Conservation (phyloP, 2,329 filamentous ascomycete species). For the Trichoderma arundinaceum region DNA sequence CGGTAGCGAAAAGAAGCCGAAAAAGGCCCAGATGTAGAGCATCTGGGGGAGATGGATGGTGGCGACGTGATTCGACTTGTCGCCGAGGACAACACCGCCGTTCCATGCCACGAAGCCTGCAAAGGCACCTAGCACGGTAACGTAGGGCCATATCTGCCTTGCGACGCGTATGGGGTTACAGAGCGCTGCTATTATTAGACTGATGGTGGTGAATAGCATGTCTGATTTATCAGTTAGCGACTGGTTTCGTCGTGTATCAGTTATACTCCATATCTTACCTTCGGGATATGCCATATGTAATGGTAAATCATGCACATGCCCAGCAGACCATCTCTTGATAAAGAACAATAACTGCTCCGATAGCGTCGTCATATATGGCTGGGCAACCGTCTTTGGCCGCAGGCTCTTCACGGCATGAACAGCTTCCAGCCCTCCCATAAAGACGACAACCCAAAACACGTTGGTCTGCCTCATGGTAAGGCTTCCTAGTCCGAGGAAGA, state of each 20-base stretch:
- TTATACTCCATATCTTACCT: constrained; percentile 49
- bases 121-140: constrained; percentile 71
- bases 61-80: constrained; percentile 92
- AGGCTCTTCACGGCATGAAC: constrained; percentile 58
- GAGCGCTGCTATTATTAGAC: constrained; percentile 64
- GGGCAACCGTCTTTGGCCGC: constrained; percentile 41
- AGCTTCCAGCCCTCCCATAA: constrained; percentile 68
- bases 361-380: constrained; percentile 43
- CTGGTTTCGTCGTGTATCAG: background rate
- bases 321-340: constrained; percentile 52
- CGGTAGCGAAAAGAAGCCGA: constrained; percentile 87
- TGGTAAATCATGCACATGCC: constrained; percentile 61
- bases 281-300: constrained; percentile 55
- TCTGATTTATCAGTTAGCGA: constrained; percentile 48
- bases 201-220: constrained; percentile 62
- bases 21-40: constrained; percentile 92
- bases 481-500: constrained; percentile 66
- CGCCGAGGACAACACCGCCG: constrained; percentile 89
- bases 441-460: constrained; percentile 90
- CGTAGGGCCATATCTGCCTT: constrained; percentile 60
- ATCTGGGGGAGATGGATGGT: constrained; percentile 90
- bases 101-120: constrained; percentile 82
- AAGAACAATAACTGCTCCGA: constrained; percentile 48
- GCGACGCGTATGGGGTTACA: constrained; percentile 55
- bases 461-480: constrained; percentile 91